A percentile compares a stretch with the other conserved stretches of the same genome.
Evolutionary conservation across 441 rosid species (phyloP).

Genomic region (Viola pubescens): DNA sequence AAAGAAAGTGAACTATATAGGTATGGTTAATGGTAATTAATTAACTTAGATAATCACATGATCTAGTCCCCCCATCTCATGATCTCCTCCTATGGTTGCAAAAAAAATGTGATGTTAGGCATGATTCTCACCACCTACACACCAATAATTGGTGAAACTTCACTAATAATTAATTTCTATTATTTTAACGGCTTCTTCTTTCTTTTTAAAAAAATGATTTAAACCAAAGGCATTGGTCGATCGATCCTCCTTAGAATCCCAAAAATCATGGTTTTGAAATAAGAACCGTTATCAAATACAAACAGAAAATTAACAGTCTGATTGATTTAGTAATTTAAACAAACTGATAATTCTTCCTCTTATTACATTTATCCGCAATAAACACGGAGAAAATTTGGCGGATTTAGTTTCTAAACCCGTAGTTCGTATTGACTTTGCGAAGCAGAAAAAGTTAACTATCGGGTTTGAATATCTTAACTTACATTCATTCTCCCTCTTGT

Average conservation of each 20-base stretch:
- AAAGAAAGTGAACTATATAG: no score
- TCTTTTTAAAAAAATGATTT: not conserved
- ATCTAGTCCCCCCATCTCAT: not conserved
- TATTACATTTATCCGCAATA: no score
- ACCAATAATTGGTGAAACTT: slow-evolving; percentile 25
- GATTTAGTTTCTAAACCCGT: no score
- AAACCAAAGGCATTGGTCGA: not conserved
- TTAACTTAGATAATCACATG: no score
- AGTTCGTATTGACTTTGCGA: no score
- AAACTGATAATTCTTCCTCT: no score
- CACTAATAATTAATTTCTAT: not conserved
- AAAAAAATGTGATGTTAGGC: slow-evolving; percentile 17
- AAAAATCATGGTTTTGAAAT: not conserved
- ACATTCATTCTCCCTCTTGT: no score
- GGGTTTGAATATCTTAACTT: no score
- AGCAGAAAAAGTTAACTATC: no score
- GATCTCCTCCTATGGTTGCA: slow-evolving; percentile 15
- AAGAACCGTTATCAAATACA: not conserved
- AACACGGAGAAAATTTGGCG: no score
- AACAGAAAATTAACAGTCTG: not conserved
- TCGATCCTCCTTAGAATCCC: not conserved
- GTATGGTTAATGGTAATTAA: no score
- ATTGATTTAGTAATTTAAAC: no score
- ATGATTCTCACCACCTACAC: slow-evolving; percentile 19
- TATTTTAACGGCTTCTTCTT: slow-evolving; percentile 2